Base-by-base conservation (phyloP, 805 yeast species). In the Ogataea allantospora region DNA sequence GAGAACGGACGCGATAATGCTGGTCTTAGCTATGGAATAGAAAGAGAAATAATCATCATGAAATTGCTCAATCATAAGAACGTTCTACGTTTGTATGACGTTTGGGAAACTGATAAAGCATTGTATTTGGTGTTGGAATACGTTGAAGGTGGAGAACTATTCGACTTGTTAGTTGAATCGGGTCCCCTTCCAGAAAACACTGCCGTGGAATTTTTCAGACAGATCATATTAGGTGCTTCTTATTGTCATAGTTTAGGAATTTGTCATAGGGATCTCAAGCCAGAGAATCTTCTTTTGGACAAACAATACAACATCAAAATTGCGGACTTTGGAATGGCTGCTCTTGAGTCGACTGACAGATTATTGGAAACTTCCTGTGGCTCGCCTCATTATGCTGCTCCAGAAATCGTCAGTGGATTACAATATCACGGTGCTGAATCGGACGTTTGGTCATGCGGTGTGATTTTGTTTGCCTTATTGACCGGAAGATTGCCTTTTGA, bases 241-340 rank as follows among this genome's bases (percentile, higher is more conserved):
- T 82, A 73, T 54, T 64, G 86, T 31, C 95, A 84, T 58, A 78
- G 73, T 33, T 60, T 70, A 41, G 85, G 80, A 49, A 81, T 84
- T 35, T 83, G 83, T 39, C 93, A 84, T 55, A 70, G 88, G 48
- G 93, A 84, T 58, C 71, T 84, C 48, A 84, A 84, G 58, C 93
- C 93, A 2, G 93, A 84, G 57, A 84, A 84, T 50, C 71, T 84
- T 17, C 60, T 84, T 35, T 68, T 89, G 28, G 98, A 89, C 65
- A 80, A 82, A 57, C 75, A 87, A 58, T 77, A 81, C 46, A 88
- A 88, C 61, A 89, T 93, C 60, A 93, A 93, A 62, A 88, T 93
- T 49, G 99, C 99, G 7, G 99, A 93, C 64, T 93, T 93, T 60
- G 99, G 99, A 22, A 93, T 93, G 99, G 99, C 99, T 12, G 98